Conservation (phyloP, 2,329 filamentous ascomycete species). For the Penicillium janthinellum region DNA sequence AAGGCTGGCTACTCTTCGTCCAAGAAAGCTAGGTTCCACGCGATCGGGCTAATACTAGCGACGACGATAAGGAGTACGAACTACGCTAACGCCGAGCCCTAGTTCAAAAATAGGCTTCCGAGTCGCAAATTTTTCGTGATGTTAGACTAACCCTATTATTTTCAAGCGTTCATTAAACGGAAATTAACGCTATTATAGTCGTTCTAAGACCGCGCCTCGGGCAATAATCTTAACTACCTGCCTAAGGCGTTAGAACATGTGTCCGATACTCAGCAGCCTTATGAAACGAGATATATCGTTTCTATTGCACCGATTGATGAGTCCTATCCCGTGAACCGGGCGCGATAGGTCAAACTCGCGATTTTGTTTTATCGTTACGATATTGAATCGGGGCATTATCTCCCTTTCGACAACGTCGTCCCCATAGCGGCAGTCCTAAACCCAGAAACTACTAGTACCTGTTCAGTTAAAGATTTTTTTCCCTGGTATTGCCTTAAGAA, state of each 20-base stretch:
- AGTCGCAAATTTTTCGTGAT: neutral
- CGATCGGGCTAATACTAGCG: neutral
- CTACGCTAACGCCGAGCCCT: neutral
- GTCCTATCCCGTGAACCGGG: neutral
- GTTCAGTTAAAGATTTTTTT: no score
- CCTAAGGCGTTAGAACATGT: slow-evolving; percentile 1
- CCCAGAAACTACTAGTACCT: slow-evolving; percentile 1
- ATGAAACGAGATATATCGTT: neutral
- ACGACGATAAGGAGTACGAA: neutral
- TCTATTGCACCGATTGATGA: neutral
- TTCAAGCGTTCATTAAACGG: no score
- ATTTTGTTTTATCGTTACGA: neutral
- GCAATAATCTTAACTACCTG: neutral
- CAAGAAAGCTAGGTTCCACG: slow-evolving; percentile 1
- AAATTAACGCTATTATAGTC: neutral
- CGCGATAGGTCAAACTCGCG: slow-evolving; percentile 1
- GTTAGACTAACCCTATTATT: neutral
- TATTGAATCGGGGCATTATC: slow-evolving; percentile 3
- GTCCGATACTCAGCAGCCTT: neutral
- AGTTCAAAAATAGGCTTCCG: neutral
- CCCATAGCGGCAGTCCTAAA: neutral
- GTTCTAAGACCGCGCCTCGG: neutral
- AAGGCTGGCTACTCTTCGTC: neutral
- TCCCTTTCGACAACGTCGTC: neutral
- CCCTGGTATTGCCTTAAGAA: no score